Conservation (phyloP, 1,139 yeast species). For the Entelexis sorbosivorans region DNA sequence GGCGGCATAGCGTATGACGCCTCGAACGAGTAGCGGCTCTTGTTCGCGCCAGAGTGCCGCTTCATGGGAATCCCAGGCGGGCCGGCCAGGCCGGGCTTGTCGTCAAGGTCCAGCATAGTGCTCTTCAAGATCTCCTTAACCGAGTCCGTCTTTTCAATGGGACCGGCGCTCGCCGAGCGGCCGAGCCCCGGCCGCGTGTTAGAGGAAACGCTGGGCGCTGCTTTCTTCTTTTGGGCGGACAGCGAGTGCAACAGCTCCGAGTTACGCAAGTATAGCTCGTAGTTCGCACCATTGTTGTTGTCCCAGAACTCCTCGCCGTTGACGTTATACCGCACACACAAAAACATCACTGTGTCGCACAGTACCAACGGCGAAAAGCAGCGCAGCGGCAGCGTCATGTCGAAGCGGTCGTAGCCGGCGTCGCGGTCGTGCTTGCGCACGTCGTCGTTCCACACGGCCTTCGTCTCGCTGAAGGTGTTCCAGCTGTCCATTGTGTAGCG, state of each 20-base stretch:
- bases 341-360: slow-evolving; percentile 32
- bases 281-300: slow-evolving; percentile 52
- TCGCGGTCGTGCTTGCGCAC: slow-evolving; percentile 37
- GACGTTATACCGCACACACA: slow-evolving; percentile 52
- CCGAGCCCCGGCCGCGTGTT: not conserved
- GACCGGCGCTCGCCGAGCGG: not conserved
- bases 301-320: slow-evolving; percentile 60
- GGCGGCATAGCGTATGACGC: slow-evolving; percentile 27
- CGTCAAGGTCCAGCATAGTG: not conserved
- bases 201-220: not conserved
- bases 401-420: slow-evolving; percentile 36
- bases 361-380: slow-evolving; percentile 29
- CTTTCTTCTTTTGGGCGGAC: not conserved
- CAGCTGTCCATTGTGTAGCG: slow-evolving; percentile 63
- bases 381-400: slow-evolving; percentile 36
- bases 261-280: slow-evolving; percentile 41
- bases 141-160: not conserved
- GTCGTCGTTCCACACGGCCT: slow-evolving; percentile 53
- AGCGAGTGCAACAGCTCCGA: slow-evolving; percentile 10
- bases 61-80: slow-evolving; percentile 10
- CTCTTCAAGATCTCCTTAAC: not conserved
- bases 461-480: slow-evolving; percentile 60
- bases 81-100: not conserved
- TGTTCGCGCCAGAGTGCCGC: slow-evolving; percentile 15
- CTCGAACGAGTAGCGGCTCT: slow-evolving; percentile 31